phyloP scores from a whole-genome alignment of 2,329 filamentous ascomycete species.

The Huntiella moniliformis region DNA sequence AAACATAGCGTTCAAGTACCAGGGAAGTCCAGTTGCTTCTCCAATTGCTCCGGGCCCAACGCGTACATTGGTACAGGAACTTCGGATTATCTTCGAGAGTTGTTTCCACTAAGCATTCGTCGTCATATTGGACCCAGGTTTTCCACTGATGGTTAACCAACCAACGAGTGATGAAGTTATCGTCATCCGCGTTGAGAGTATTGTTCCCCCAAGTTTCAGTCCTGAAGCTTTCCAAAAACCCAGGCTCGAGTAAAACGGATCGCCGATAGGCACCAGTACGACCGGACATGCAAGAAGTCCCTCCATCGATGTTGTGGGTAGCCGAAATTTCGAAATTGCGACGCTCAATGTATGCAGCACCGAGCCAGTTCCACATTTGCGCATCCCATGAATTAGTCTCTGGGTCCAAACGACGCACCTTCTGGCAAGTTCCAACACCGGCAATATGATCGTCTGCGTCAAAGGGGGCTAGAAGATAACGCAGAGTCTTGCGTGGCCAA shows the following conservation, averaged over 20 bases:
- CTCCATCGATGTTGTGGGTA: slow-evolving; percentile 85
- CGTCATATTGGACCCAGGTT: slow-evolving; percentile 87
- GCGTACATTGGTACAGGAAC: slow-evolving; percentile 81
- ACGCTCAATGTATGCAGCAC: slow-evolving; percentile 77
- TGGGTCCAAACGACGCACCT: slow-evolving; percentile 51
- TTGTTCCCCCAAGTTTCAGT: slow-evolving; percentile 79
- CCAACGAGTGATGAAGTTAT: slow-evolving; percentile 97
- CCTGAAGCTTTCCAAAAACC: slow-evolving; percentile 76
- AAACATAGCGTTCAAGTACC: slow-evolving; percentile 64
- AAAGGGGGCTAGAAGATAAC: slow-evolving; percentile 85
- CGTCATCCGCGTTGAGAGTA: slow-evolving; percentile 87
- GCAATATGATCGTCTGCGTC: slow-evolving; percentile 59
- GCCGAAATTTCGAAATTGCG: slow-evolving; percentile 95
- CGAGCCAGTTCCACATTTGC: slow-evolving; percentile 70
- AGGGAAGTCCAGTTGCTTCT: slow-evolving; percentile 88
- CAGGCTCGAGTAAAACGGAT: slow-evolving; percentile 65
- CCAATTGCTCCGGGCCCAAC: slow-evolving; percentile 97
- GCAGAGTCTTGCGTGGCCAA: slow-evolving; percentile 70
- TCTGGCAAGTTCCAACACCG: slow-evolving; percentile 81
- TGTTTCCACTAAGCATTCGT: slow-evolving; percentile 78
- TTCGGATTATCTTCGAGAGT: slow-evolving; percentile 77
- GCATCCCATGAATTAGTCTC: slow-evolving; percentile 32
- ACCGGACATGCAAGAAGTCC: slow-evolving; percentile 91
- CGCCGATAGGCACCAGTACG: slow-evolving; percentile 84
- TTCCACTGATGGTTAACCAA: slow-evolving; percentile 82